Evolutionary conservation across 139 green algal genomes (phyloP).

Genomic region (Picochlorum sp.): DNA sequence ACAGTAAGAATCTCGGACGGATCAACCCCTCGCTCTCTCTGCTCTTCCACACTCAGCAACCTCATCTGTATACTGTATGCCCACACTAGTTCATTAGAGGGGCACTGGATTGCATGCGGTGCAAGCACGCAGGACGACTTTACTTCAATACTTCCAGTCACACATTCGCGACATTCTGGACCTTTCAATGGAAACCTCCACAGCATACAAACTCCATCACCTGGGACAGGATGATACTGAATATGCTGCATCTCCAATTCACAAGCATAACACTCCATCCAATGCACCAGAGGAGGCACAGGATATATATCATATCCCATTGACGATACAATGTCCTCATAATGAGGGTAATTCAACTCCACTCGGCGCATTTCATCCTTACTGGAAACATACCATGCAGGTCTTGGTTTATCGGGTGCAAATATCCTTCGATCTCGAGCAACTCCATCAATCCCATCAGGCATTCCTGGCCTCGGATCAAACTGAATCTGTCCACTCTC

Average conservation of each 20-base stretch:
- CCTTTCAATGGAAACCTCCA: neutral
- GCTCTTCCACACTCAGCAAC: constrained; percentile 37
- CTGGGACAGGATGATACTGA: neutral
- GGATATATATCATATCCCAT: neutral
- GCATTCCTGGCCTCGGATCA: too few species aligned
- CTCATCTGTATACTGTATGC: constrained; percentile 58
- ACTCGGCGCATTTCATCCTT: neutral
- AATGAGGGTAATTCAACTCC: neutral
- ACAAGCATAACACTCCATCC: neutral
- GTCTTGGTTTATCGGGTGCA: too few species aligned
- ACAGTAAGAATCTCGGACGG: neutral
- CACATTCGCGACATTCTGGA: constrained; percentile 2
- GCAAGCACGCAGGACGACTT: neutral
- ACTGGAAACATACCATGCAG: too few species aligned
- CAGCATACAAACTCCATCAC: neutral
- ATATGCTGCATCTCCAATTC: neutral
- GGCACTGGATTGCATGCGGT: constrained; percentile 27
- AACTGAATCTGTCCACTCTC: too few species aligned
- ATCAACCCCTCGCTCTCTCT: constrained; percentile 14
- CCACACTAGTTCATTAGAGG: constrained; percentile 34
- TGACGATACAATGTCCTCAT: neutral
- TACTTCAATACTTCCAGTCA: constrained; percentile 54
- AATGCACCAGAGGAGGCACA: neutral
- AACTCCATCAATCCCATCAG: too few species aligned
- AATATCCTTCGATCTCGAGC: too few species aligned